These are phyloP conservation scores for Colletotrichum sp. DNA, from an alignment of 2,329 filamentous ascomycete species.

Conservation along the genomic window DNA sequence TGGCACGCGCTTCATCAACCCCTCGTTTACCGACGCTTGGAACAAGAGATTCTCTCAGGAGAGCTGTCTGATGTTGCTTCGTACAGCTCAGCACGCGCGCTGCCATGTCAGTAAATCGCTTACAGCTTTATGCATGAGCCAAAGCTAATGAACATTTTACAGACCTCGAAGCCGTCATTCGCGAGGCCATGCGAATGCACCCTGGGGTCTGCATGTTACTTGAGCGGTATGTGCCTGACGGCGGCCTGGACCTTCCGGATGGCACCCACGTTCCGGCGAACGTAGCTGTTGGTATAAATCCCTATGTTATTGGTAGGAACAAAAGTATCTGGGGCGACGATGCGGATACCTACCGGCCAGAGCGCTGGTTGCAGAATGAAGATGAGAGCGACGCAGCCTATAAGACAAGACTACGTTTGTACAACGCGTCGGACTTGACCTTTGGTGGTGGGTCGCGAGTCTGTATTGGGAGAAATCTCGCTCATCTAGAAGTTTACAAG, in stretches of 20 bases:
- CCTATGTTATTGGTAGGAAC: slow-evolving; percentile 43
- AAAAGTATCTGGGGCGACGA: slow-evolving; percentile 47
- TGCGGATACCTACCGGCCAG: slow-evolving; percentile 48
- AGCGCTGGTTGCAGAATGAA: slow-evolving; percentile 48
- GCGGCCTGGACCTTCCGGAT: slow-evolving; percentile 40
- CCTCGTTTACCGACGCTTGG: slow-evolving; percentile 27
- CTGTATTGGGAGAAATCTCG: slow-evolving; percentile 42
- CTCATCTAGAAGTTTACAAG: slow-evolving; percentile 38
- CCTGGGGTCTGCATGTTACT: slow-evolving; percentile 52
- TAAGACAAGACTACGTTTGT: slow-evolving; percentile 34
- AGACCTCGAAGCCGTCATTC: slow-evolving; percentile 55
- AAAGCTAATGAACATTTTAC: slow-evolving; percentile 35
- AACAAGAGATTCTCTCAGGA: slow-evolving; percentile 37
- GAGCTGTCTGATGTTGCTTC: background rate
- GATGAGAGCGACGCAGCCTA: slow-evolving; percentile 36
- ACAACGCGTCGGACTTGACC: slow-evolving; percentile 42
- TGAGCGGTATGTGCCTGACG: slow-evolving; percentile 52
- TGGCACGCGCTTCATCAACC: slow-evolving; percentile 41
- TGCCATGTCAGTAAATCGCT: slow-evolving; percentile 28
- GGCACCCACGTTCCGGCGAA: slow-evolving; percentile 39
- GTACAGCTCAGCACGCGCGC: slow-evolving; percentile 32
- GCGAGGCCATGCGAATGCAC: slow-evolving; percentile 56
- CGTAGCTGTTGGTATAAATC: slow-evolving; percentile 44
- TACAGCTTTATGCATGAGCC: background rate
- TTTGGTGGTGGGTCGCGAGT: slow-evolving; percentile 45